Conservation (phyloP, 2,329 filamentous ascomycete species). For the Verticillium tricorpus region DNA sequence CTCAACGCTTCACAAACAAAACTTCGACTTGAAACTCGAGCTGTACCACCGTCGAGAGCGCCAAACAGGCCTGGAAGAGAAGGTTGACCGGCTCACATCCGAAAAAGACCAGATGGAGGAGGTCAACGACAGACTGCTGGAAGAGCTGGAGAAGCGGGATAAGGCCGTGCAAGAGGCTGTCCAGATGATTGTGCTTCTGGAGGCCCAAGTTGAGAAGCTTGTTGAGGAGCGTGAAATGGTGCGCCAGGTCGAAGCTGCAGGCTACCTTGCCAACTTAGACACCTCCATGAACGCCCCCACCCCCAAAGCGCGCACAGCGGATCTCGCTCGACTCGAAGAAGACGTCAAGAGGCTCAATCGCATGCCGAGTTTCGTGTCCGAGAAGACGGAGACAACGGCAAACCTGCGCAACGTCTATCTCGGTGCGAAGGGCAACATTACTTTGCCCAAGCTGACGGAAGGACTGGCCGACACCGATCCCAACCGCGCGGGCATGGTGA, state of each 20-base stretch:
- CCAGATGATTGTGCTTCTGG: conserved; percentile 61
- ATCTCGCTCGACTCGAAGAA: conserved; percentile 17
- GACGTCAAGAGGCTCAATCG: conserved; percentile 39
- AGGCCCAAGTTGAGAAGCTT: conserved; percentile 53
- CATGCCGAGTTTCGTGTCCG: conserved; percentile 63
- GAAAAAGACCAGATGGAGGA: conserved; percentile 51
- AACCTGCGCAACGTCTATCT: conserved; percentile 58
- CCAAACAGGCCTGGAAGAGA: conserved; percentile 54
- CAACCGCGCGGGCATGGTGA: conserved; percentile 36
- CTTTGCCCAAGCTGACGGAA: conserved; percentile 43
- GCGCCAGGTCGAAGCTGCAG: conserved; percentile 41
- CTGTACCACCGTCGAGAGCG: conserved; percentile 64
- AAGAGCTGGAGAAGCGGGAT: conserved; percentile 63
- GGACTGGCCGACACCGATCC: conserved; percentile 24
- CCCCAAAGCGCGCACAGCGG: conserved; percentile 13
- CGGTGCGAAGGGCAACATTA: conserved; percentile 43
- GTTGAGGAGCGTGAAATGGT: conserved; percentile 50
- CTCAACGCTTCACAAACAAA: conserved; percentile 68
- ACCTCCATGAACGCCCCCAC: conserved; percentile 8
- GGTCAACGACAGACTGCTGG: conserved; percentile 53
- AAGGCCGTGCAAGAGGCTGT: conserved; percentile 68
- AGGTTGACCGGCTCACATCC: conserved; percentile 48
- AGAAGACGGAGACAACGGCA: conserved; percentile 53
- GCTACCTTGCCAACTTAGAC: conserved; percentile 26
- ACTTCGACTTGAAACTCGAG: conserved; percentile 72